phyloP scores from a whole-genome alignment of 1,284 basidiomycete genomes.

The Cryptococcus maquisensis region DNA sequence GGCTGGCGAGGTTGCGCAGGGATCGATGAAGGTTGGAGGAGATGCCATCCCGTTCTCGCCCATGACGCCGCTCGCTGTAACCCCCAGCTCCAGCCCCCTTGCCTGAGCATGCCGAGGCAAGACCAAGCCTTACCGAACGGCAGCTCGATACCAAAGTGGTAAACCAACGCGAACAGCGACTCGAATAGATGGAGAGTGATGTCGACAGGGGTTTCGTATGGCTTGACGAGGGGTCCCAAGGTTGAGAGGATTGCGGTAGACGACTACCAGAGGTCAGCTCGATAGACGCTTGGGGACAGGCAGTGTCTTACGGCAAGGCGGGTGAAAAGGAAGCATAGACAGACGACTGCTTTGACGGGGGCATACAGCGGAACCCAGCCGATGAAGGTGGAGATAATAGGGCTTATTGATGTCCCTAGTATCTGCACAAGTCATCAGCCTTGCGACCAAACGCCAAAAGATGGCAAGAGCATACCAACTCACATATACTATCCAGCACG shows the following conservation, averaged over 20 bases:
- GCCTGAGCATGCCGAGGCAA: background rate
- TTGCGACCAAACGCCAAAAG: background rate
- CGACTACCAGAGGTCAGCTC: slow-evolving; percentile 10
- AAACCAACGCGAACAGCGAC: slow-evolving; percentile 14
- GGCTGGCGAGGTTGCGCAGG: background rate
- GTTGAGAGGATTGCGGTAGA: slow-evolving; percentile 24
- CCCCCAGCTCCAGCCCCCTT: background rate
- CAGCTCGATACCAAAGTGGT: slow-evolving; percentile 14
- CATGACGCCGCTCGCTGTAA: background rate
- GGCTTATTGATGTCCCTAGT: slow-evolving; percentile 8
- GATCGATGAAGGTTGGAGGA: background rate
- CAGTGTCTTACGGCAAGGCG: slow-evolving; percentile 23
- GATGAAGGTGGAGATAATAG: slow-evolving; percentile 15
- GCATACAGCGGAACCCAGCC: slow-evolving; percentile 40
- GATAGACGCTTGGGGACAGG: too few relatives aligned
- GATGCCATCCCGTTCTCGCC: background rate
- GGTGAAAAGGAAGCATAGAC: slow-evolving; percentile 18
- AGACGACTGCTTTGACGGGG: slow-evolving; percentile 20
- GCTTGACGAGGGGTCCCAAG: slow-evolving; percentile 19
- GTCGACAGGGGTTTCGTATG: slow-evolving; percentile 38
- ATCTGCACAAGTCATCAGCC: slow-evolving; percentile 12
- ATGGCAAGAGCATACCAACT: slow-evolving; percentile 5
- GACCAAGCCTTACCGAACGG: slow-evolving; percentile 3
- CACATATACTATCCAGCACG: slow-evolving; percentile 36
- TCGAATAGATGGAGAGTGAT: slow-evolving; percentile 30